Conservation (phyloP, 1,284 basidiomycete genomes). For the Ganoderma meredithae region DNA sequence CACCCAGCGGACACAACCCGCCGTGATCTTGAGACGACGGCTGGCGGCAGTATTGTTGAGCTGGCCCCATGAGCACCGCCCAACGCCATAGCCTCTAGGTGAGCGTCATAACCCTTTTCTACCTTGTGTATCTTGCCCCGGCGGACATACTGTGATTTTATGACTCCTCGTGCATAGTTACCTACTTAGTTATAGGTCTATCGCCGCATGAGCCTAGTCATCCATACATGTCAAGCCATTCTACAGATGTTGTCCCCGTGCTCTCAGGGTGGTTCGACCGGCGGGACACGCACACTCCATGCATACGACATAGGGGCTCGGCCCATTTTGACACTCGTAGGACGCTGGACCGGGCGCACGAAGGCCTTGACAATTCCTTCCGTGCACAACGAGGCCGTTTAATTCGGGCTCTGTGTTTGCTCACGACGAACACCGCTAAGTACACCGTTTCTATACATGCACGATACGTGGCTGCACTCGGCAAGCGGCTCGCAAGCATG, state of each 20-base stretch:
- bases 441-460: neutral
- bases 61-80: neutral
- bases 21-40: neutral
- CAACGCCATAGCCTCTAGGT: neutral
- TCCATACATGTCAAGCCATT: no score
- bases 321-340: no score
- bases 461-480: neutral
- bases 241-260: no score
- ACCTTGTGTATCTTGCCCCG: neutral
- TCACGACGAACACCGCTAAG: neutral
- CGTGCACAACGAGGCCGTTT: neutral
- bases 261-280: no score
- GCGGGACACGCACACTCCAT: no score
- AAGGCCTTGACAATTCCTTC: neutral
- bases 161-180: neutral
- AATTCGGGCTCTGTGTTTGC: neutral
- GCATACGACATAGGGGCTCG: neutral
- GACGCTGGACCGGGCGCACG: no score
- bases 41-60: neutral
- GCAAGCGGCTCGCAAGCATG: neutral
- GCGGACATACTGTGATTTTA: neutral
- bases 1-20: neutral
- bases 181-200: no score
- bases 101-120: neutral
- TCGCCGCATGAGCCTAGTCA: no score